Evolutionary conservation across 768 basidiomycete genomes (phyloP), one percentile per base, ranked within the genome.

Genomic region (Terana coerulea): DNA sequence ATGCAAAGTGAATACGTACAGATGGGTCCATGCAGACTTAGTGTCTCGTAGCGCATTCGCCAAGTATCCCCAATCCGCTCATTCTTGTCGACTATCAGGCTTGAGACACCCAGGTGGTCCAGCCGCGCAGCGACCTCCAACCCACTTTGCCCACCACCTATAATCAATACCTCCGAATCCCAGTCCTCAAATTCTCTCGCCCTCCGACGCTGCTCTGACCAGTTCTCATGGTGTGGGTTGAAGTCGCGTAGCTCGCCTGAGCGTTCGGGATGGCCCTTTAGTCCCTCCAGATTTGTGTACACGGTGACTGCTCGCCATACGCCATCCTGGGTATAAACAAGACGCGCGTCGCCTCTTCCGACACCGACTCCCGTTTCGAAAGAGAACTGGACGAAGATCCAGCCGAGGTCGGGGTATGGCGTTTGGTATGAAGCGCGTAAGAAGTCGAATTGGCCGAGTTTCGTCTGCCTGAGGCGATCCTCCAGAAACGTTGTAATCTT

Each of bases 11-110:
- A 22, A 21, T n/a, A n/a, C n/a, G n/a, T n/a, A 83, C 83, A 85
- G 52, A 84, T 79, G 21, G 81, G 76, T 62, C 84, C 81, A 59
- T 88, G 85, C 25, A 87, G 65, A 43, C 81, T 84, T 33, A 87
- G 66, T 9, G 82, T 76, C 49, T 84, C 77, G 61, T 89, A 88
- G 31, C 88, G 71, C 31, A 75, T 70, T 51, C 84, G 69, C 86
- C 84, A 87, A 44, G 77, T 78, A 60, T 86, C 77, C 0, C 86
- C 85, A 22, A 86, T 74, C 17, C 77, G 67, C 10, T 61, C 52
- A 45, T 82, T 76, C 64, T 75, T 80, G 62, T 92, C 89, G 41
- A 91, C 69, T 12, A 90, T 67, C 7, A 87, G 67, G 8, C 70
- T 66, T 11, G 69, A 59, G 10, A 83, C 64, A 33, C 70, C 78